Evolutionary conservation across 2,329 filamentous ascomycete genomes (phyloP).

Genomic region (Botryotinia convoluta): DNA sequence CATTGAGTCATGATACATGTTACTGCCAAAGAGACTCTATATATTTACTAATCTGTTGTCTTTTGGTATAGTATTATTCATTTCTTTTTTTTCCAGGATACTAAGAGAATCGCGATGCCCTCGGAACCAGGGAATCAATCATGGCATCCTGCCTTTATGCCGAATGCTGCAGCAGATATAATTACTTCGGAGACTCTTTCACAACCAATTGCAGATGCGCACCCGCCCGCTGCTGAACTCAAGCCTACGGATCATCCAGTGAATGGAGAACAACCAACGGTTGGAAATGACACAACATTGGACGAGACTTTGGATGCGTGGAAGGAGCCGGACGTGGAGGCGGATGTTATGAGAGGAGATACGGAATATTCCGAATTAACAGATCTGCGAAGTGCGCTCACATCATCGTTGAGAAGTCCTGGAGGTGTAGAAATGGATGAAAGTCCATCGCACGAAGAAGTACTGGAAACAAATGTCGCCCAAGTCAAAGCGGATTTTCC

Average conservation of each 20-base stretch:
- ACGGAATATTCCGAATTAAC: constrained; percentile 27
- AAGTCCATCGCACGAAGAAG: constrained; percentile 25
- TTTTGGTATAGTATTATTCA: constrained; percentile 32
- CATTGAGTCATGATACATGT: background rate
- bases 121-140: constrained; percentile 45
- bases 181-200: constrained; percentile 22
- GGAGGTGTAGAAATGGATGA: constrained; percentile 35
- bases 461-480: constrained; percentile 15
- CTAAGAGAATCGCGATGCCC: constrained; percentile 40
- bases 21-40: background rate
- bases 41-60: constrained; percentile 5
- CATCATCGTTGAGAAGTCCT: constrained; percentile 32
- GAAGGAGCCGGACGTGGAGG: background rate
- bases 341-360: constrained; percentile 17
- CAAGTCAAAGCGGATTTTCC: constrained; percentile 30
- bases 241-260: background rate
- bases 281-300: background rate
- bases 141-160: constrained; percentile 54
- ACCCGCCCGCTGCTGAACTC: background rate
- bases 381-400: constrained; percentile 32
- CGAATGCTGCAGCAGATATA: constrained; percentile 40
- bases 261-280: background rate
- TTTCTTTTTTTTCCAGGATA: constrained; percentile 29
- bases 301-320: constrained; percentile 11
- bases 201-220: constrained; percentile 9